Evolutionary conservation across 192 early-diverging fungal genomes (phyloP), one percentile per base, ranked within the genome.

Genomic region (Mortierella antarctica): DNA sequence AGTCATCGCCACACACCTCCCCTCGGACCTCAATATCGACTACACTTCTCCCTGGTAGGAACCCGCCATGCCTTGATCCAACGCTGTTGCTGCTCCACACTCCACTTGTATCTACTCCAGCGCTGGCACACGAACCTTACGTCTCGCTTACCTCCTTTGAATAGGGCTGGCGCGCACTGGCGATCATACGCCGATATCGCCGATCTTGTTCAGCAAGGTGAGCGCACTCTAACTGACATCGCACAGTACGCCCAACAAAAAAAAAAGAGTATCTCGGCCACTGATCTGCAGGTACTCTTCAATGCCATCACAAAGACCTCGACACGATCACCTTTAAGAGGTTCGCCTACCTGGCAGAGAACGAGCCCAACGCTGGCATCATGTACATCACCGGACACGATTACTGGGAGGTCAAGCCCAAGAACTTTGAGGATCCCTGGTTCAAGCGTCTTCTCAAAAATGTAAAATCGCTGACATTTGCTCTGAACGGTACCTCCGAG

Each of bases 401-500:
- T 61, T 91, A 86, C 59, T 93, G 83, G 80, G 87, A 89, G 44
- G 72, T 78, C 45, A 71, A 83, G 47, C 84, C 84, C 18, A 78
- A 84, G 51, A 76, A 79, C 47, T 88, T 85, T 61, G 71, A 82
- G 9, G 83, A 92, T n/a, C 92, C 92, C 7, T 93, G 89, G 89
- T 93, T 91, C 70, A 83, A 82, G 15, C 63, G 75, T 46, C 55
- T 90, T 56, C 73, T 88, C 17, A 76, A 80, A 47, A 83, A 84
- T 67, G 88, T 88, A 86, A 57, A 67, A 20, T 31, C 1, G 3
- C 31, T 31, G 31, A 31, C 31, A 31, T 31, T 31, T 51, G 11
- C 50, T 1, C 17, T 51, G 50, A 51, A 11, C 50, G 50, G 17
- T 17, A 11, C 11, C 11, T 17, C 50, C n/a, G n/a, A n/a, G n/a